Conservation (phyloP, 495 filamentous ascomycete species). For the Staphylotrichum longicolle region DNA sequence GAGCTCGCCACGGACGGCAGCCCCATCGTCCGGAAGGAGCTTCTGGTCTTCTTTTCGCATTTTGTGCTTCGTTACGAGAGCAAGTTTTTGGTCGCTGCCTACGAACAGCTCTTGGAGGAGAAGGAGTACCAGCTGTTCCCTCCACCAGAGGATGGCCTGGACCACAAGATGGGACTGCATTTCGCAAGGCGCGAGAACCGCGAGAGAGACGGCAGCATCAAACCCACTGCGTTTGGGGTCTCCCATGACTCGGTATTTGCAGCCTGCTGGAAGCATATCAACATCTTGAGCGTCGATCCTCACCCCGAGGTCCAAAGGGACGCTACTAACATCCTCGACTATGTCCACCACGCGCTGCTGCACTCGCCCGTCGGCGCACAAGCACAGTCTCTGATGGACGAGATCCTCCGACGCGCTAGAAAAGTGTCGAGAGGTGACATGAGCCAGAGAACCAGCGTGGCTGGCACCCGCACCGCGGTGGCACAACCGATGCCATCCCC, state of each 20-base stretch:
- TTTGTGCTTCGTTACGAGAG: slow-evolving; percentile 89
- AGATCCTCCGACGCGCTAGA: slow-evolving; percentile 57
- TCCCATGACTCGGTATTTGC: slow-evolving; percentile 87
- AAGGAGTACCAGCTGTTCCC: slow-evolving; percentile 59
- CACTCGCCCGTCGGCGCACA: slow-evolving; percentile 69
- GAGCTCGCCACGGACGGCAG: slow-evolving; percentile 89
- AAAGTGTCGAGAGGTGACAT: slow-evolving; percentile 53
- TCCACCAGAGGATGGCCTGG: slow-evolving; percentile 50
- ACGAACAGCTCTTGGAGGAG: slow-evolving; percentile 86
- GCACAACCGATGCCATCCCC: slow-evolving; percentile 45
- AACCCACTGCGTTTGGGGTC: slow-evolving; percentile 51
- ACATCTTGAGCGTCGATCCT: slow-evolving; percentile 88
- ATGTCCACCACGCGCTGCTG: slow-evolving; percentile 71
- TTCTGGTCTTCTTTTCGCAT: slow-evolving; percentile 88
- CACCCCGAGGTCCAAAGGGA: slow-evolving; percentile 89
- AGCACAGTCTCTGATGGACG: slow-evolving; percentile 70
- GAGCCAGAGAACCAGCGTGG: slow-evolving; percentile 44
- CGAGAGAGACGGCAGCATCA: slow-evolving; percentile 50
- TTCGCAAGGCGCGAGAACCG: slow-evolving; percentile 51
- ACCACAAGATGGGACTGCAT: slow-evolving; percentile 56
- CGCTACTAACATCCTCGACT: slow-evolving; percentile 77
- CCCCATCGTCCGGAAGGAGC: slow-evolving; percentile 86
- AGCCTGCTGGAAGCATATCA: slow-evolving; percentile 88
- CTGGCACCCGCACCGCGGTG: slow-evolving; percentile 39
- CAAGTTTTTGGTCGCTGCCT: slow-evolving; percentile 88